These are phyloP conservation scores for Pseudocercospora fijiensis DNA, from an alignment of 2,329 filamentous ascomycete species.

Conservation along the genomic window DNA sequence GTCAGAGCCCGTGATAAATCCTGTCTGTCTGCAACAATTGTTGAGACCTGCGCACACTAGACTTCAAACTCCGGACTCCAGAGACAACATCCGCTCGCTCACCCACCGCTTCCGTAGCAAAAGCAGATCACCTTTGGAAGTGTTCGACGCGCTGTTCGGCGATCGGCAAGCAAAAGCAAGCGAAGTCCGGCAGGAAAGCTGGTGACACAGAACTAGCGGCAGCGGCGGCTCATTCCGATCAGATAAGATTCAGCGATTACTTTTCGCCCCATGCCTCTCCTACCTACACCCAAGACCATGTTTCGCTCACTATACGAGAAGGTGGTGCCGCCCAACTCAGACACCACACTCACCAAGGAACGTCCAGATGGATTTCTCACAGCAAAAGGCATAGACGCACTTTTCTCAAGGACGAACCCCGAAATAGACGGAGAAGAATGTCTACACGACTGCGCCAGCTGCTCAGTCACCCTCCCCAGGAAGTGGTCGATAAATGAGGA, in stretches of 20 bases:
- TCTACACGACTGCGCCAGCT: constrained; percentile 79
- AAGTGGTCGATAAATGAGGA: constrained; percentile 69
- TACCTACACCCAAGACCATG: constrained; percentile 17
- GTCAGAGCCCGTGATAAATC: not conserved
- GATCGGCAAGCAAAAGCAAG: not conserved
- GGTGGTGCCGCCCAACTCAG: constrained; percentile 25
- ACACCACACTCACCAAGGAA: constrained; percentile 29
- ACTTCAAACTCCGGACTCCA: not conserved
- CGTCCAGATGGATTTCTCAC: constrained; percentile 47
- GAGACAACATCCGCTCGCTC: not conserved
- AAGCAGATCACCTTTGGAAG: not conserved
- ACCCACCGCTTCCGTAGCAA: not conserved
- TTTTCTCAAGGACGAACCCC: constrained; percentile 77
- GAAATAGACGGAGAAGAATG: constrained; percentile 84
- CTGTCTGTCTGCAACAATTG: not conserved
- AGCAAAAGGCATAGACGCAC: constrained; percentile 48
- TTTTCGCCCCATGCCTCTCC: not conserved
- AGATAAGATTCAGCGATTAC: not conserved
- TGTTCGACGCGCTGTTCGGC: not conserved
- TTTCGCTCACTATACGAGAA: constrained; percentile 17
- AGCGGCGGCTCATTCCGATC: not conserved
- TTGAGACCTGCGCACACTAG: not conserved
- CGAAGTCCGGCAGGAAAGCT: not conserved
- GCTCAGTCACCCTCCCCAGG: constrained; percentile 75
- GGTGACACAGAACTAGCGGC: not conserved